These are phyloP conservation scores for Selaginella tamariscina DNA, from an alignment of 75 land plant species.

Conservation along the genomic window DNA sequence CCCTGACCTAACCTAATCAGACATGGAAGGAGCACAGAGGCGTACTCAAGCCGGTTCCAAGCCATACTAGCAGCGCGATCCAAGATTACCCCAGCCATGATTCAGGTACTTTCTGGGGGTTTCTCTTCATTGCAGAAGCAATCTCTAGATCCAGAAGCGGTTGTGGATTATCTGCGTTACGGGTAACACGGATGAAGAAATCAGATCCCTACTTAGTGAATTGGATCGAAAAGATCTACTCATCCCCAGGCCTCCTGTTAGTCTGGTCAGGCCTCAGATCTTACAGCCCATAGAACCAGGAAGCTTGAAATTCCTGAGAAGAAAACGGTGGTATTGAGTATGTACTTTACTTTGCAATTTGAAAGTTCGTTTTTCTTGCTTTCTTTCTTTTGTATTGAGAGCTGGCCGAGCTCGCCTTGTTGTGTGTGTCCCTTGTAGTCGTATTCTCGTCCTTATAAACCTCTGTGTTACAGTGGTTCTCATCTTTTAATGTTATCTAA, in stretches of 20 bases:
- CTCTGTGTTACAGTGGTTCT: too few species aligned
- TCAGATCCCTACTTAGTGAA: background rate
- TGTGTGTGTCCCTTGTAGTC: too few species aligned
- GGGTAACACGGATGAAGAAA: background rate
- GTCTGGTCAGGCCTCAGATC: background rate
- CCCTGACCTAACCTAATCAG: too few species aligned
- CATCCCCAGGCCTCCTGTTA: background rate
- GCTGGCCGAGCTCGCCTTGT: too few species aligned
- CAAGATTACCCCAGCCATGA: background rate
- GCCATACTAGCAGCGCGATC: background rate
- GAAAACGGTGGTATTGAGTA: too few species aligned
- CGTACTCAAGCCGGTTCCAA: background rate
- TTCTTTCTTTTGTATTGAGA: too few species aligned
- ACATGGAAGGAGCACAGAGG: too few species aligned
- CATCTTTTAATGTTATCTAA: too few species aligned
- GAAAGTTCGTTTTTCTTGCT: too few species aligned
- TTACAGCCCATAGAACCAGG: constrained; percentile 3
- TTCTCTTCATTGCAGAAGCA: background rate
- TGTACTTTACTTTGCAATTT: too few species aligned
- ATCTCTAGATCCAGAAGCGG: background rate
- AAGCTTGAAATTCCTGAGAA: constrained; percentile 2
- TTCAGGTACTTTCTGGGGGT: background rate
- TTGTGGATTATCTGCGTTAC: background rate
- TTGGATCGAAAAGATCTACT: background rate
- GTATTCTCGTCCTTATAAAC: too few species aligned